Conservation (phyloP, 768 basidiomycete genomes). For the Kwoniella mangroviensis region DNA sequence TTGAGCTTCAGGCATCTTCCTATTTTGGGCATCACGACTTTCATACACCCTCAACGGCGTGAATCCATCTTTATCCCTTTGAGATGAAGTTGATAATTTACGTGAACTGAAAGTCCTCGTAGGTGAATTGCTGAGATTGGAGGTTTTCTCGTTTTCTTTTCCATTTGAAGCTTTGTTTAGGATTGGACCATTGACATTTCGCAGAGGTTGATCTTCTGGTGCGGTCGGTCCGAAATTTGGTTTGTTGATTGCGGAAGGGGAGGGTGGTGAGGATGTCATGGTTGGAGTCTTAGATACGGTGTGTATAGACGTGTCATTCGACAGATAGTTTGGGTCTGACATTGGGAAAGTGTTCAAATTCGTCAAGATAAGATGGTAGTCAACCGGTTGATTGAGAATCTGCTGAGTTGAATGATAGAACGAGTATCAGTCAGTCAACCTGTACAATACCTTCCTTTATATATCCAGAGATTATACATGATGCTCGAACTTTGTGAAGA, state of each 20-base stretch:
- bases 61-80: constrained; percentile 1
- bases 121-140: not conserved
- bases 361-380: not conserved
- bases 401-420: not conserved
- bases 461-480: not conserved
- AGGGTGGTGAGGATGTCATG: not conserved
- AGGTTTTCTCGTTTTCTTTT: not conserved
- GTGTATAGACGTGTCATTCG: not conserved
- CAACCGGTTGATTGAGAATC: no score
- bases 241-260: not conserved
- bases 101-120: not conserved
- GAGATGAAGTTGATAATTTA: not conserved
- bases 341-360: not conserved
- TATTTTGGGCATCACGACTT: constrained; percentile 1
- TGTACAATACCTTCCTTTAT: not conserved
- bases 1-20: constrained; percentile 11
- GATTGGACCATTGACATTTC: not conserved
- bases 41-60: constrained; percentile 4
- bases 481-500: no score
- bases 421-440: not conserved
- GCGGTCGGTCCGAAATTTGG: constrained; percentile 8
- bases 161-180: no score
- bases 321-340: not conserved
- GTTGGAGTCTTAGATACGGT: constrained; percentile 6
- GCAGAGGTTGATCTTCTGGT: constrained; percentile 11